These are phyloP conservation scores for Trichoderma sp. DNA, from an alignment of 2,329 filamentous ascomycete species.

Conservation along the genomic window DNA sequence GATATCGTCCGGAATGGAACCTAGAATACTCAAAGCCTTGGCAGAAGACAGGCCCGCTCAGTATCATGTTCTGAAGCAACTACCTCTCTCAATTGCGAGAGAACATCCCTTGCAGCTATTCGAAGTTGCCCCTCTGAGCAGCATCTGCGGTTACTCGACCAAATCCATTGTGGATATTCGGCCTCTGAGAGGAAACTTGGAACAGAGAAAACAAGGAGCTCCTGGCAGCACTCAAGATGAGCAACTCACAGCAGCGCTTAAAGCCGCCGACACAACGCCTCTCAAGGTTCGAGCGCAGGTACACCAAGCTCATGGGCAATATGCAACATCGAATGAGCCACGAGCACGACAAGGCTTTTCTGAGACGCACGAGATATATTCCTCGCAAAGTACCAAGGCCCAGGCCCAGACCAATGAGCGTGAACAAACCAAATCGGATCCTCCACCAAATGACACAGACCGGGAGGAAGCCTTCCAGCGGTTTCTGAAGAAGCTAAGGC, in stretches of 20 bases:
- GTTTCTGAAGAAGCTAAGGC: conserved; percentile 37
- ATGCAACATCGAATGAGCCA: background rate
- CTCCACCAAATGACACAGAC: background rate
- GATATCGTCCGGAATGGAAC: background rate
- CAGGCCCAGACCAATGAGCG: background rate
- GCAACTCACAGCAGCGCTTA: conserved; percentile 27
- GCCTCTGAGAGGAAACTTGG: background rate
- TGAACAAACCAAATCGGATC: background rate
- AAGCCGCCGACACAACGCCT: conserved; percentile 23
- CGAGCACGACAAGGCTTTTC: background rate
- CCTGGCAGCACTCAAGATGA: conserved; percentile 23
- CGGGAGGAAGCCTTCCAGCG: conserved; percentile 36
- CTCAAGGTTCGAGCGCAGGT: conserved; percentile 12
- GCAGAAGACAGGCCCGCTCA: background rate
- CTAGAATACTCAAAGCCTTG: background rate
- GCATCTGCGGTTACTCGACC: background rate
- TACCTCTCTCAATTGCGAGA: conserved; percentile 3
- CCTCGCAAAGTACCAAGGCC: background rate
- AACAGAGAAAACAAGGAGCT: background rate
- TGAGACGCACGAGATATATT: background rate
- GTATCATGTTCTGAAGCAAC: conserved; percentile 20
- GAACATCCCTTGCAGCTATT: conserved; percentile 21
- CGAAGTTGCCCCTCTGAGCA: conserved; percentile 15
- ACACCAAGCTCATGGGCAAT: background rate
- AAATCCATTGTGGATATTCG: conserved; percentile 19